Evolutionary conservation across 176 grass and related monocot genomes (phyloP).

Genomic region (Eremochloa ophiuroides): DNA sequence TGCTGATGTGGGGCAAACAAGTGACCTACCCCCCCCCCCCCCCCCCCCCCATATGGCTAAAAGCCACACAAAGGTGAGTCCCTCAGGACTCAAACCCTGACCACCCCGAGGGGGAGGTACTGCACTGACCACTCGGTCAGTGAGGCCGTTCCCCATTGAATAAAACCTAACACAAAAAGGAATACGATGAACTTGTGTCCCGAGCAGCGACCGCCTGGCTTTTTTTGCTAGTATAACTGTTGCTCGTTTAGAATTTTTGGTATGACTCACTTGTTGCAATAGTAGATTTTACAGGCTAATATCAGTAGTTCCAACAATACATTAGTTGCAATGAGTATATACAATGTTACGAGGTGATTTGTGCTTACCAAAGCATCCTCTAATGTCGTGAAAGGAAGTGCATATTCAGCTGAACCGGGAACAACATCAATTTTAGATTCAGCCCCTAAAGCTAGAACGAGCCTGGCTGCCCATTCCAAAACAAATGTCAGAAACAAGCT

Average conservation of each 20-base stretch:
- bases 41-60: too few relatives aligned
- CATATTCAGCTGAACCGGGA: conserved; percentile 90
- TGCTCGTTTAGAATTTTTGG: neutral
- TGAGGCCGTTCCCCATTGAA: too few relatives aligned
- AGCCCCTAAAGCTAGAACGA: conserved; percentile 96
- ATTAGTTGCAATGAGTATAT: conserved; percentile 7
- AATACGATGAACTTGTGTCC: neutral
- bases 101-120: too few relatives aligned
- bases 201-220: neutral
- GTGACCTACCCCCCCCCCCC: too few relatives aligned
- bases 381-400: conserved; percentile 81
- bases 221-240: neutral
- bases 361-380: conserved; percentile 86
- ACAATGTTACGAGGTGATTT: neutral
- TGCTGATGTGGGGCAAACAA: too few relatives aligned
- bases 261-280: neutral
- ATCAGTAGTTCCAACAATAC: conserved; percentile 4
- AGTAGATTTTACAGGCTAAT: neutral
- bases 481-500: conserved; percentile 43
- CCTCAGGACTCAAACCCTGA: too few relatives aligned
- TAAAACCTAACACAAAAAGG: neutral
- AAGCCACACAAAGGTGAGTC: too few relatives aligned
- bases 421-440: conserved; percentile 86
- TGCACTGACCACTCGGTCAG: too few relatives aligned
- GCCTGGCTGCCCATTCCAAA: conserved; percentile 92